phyloP scores from a whole-genome alignment of 2,329 filamentous ascomycete species.

The Claviceps cyperi region DNA sequence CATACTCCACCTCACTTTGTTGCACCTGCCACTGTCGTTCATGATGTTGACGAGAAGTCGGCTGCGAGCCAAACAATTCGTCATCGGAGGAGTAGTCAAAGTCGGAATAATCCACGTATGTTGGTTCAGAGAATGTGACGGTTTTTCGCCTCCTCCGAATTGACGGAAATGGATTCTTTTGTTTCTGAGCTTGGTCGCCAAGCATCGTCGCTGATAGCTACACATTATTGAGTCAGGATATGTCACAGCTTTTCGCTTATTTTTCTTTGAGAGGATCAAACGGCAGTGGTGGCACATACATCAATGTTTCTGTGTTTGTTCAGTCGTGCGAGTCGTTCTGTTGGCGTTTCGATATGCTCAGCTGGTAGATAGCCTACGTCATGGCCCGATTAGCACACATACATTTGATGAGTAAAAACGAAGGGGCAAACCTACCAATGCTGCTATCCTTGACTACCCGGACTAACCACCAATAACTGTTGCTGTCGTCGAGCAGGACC shows the following conservation, averaged over 20 bases:
- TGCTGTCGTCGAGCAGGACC: constrained; percentile 95
- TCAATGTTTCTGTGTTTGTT: constrained; percentile 99
- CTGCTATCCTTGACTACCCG: constrained; percentile 94
- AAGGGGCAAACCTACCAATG: constrained; percentile 42
- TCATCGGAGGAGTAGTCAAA: constrained; percentile 70
- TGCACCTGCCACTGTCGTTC: constrained; percentile 17
- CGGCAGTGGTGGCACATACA: constrained; percentile 35
- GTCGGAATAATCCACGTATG: constrained; percentile 78
- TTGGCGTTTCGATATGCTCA: constrained; percentile 96
- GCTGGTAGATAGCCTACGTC: constrained; percentile 76
- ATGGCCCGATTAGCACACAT: background rate
- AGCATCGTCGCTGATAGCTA: constrained; percentile 50
- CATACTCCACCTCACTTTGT: constrained; percentile 12
- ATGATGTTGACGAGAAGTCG: constrained; percentile 16
- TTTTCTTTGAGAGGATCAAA: background rate
- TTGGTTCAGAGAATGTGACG: constrained; percentile 72
- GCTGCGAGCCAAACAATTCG: constrained; percentile 25
- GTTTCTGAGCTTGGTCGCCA: constrained; percentile 55
- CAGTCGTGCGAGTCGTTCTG: constrained; percentile 77
- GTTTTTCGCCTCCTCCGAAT: constrained; percentile 77
- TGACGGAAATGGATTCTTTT: constrained; percentile 68
- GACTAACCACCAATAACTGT: constrained; percentile 99
- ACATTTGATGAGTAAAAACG: background rate
- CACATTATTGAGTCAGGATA: constrained; percentile 9
- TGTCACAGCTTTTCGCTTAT: background rate